Evolutionary conservation across 768 basidiomycete genomes (phyloP).

Genomic region (Boletus tylopilopsis): DNA sequence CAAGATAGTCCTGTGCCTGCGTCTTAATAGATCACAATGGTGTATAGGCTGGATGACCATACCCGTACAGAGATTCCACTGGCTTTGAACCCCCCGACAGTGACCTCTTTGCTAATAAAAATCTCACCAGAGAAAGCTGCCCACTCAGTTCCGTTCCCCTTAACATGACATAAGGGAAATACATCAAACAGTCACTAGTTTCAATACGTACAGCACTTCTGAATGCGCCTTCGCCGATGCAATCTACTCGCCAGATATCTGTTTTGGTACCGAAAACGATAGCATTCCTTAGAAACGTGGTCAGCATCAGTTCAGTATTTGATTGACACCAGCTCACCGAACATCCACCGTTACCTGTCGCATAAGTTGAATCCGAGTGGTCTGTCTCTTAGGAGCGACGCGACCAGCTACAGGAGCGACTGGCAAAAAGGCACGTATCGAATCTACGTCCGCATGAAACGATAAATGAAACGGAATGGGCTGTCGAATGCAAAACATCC

Average conservation of each 20-base stretch:
- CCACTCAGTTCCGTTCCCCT: conserved; percentile 67
- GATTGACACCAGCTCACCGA: conserved; percentile 28
- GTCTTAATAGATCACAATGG: not conserved
- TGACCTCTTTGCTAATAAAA: conserved; percentile 42
- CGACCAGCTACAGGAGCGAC: conserved; percentile 45
- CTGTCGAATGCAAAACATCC: conserved; percentile 54
- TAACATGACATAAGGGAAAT: conserved; percentile 8
- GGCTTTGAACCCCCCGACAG: conserved; percentile 60
- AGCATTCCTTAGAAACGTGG: conserved; percentile 38
- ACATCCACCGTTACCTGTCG: conserved; percentile 70
- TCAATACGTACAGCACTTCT: conserved; percentile 45
- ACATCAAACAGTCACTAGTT: not conserved
- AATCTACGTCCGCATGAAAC: conserved; percentile 51
- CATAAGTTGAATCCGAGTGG: conserved; percentile 57
- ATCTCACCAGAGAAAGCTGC: conserved; percentile 63
- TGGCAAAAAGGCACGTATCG: conserved; percentile 60
- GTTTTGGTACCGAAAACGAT: conserved; percentile 52
- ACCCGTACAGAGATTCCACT: conserved; percentile 65
- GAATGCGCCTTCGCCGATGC: conserved; percentile 63
- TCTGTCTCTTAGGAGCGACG: conserved; percentile 27
- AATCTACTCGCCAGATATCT: conserved; percentile 67
- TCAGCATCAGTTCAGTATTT: not conserved
- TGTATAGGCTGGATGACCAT: conserved; percentile 10
- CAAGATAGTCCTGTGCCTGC: conserved; percentile 57
- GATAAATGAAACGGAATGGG: conserved; percentile 67